Conservation (phyloP, 768 basidiomycete species). For the Lactarius quietus region DNA sequence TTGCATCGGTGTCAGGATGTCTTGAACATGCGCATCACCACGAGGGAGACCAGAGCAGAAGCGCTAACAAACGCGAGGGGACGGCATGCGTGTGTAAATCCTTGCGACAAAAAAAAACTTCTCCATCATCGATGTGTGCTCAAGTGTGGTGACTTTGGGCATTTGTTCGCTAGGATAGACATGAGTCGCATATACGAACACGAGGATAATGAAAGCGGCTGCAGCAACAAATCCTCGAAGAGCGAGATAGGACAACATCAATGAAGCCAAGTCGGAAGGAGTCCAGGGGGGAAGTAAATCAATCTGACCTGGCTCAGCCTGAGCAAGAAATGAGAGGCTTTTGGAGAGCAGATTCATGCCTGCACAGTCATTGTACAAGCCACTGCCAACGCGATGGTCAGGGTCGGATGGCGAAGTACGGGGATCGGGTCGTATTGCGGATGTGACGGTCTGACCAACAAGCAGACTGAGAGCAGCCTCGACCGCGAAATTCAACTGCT, state of each 20-base stretch:
- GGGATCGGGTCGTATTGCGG: conserved; percentile 45
- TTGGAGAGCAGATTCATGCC: conserved; percentile 37
- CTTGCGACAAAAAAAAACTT: conserved; percentile 74
- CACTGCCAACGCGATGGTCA: conserved; percentile 61
- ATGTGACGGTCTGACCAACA: conserved; percentile 80
- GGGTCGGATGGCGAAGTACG: conserved; percentile 36
- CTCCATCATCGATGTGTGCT: conserved; percentile 55
- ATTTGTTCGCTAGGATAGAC: conserved; percentile 69
- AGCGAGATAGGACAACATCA: too few relatives aligned
- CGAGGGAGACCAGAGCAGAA: conserved; percentile 59
- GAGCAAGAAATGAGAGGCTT: neutral
- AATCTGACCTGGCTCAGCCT: conserved; percentile 60
- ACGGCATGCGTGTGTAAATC: conserved; percentile 52
- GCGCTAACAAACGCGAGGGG: conserved; percentile 75
- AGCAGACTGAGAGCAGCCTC: conserved; percentile 87
- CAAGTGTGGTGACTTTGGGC: conserved; percentile 68
- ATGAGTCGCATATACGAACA: too few relatives aligned
- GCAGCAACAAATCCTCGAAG: too few relatives aligned
- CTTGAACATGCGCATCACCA: too few relatives aligned
- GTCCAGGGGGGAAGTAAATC: conserved; percentile 80
- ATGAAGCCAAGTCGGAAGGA: too few relatives aligned
- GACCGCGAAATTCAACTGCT: conserved; percentile 77
- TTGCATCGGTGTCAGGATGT: conserved; percentile 45
- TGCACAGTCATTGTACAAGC: conserved; percentile 83
- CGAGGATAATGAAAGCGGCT: too few relatives aligned